A percentile compares a stretch with the other conserved stretches of the same genome.
Evolutionary conservation across 768 basidiomycete genomes (phyloP).

Genomic region (Russula vinacea): DNA sequence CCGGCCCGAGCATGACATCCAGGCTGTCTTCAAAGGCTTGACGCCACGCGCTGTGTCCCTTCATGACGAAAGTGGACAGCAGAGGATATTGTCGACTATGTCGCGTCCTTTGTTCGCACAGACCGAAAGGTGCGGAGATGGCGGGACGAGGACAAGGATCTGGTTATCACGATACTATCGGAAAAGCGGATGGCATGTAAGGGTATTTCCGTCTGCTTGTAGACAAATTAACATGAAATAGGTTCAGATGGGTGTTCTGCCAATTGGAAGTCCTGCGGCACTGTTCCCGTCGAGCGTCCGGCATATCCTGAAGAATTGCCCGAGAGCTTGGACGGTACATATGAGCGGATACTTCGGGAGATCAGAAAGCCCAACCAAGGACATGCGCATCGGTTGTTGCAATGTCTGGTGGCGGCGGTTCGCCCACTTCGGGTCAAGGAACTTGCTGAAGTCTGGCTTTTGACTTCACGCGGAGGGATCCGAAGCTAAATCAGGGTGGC

Average conservation of each 20-base stretch:
- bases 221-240: neutral
- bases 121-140: neutral
- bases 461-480: neutral
- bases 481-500: neutral
- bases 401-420: conserved; percentile 1
- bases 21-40: neutral
- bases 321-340: conserved; percentile 1
- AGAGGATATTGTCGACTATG: neutral
- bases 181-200: conserved; percentile 2
- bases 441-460: conserved; percentile 1
- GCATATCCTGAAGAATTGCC: conserved; percentile 1
- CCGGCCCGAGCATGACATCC: conserved; percentile 12
- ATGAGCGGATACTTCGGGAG: conserved; percentile 1
- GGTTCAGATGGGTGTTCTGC: neutral
- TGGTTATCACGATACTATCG: neutral
- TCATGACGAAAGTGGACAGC: conserved; percentile 1
- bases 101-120: neutral
- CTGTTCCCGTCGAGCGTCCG: neutral
- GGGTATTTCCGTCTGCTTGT: neutral
- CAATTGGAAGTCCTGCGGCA: neutral
- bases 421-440: conserved; percentile 14
- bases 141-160: neutral
- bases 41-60: neutral
- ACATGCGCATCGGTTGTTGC: conserved; percentile 8
- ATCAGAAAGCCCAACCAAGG: neutral